Percentiles rank a stretch among this genome's conserved stretches.
Evolutionary conservation across 495 filamentous ascomycete genomes (phyloP).

Genomic region (Penicilliopsis zonata): DNA sequence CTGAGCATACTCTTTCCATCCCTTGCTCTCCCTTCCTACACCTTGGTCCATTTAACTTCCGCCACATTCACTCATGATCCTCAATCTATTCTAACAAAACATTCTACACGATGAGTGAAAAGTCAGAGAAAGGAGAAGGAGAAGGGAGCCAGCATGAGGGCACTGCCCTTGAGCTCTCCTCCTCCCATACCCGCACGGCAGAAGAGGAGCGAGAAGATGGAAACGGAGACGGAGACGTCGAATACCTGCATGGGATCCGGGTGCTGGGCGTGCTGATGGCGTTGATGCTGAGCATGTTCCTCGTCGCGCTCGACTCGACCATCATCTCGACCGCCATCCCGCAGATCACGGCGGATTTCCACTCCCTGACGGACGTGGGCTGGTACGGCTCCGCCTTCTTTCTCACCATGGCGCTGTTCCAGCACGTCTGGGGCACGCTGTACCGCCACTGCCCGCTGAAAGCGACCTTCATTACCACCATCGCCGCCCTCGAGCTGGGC

Average conservation of each 20-base stretch:
- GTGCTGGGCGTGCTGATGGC: slow-evolving; percentile 27
- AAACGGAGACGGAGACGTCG: too few relatives aligned
- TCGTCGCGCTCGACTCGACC: slow-evolving; percentile 31
- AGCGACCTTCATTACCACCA: neutral
- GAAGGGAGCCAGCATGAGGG: too few relatives aligned
- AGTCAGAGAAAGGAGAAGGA: too few relatives aligned
- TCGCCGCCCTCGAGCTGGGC: neutral
- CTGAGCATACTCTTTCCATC: too few relatives aligned
- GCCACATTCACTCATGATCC: too few relatives aligned
- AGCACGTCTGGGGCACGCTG: neutral
- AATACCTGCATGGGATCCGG: slow-evolving; percentile 17
- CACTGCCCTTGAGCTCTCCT: too few relatives aligned
- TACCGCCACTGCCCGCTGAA: neutral
- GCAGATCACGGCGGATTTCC: slow-evolving; percentile 35
- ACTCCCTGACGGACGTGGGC: slow-evolving; percentile 27
- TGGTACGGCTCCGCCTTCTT: slow-evolving; percentile 48
- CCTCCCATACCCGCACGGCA: too few relatives aligned
- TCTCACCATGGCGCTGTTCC: slow-evolving; percentile 17
- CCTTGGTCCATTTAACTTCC: too few relatives aligned
- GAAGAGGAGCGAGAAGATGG: too few relatives aligned
- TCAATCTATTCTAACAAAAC: too few relatives aligned
- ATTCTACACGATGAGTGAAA: too few relatives aligned
- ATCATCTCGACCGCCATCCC: slow-evolving; percentile 34
- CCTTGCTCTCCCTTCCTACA: too few relatives aligned
- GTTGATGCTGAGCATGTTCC: slow-evolving; percentile 28